Evolutionary conservation across 805 yeast species (phyloP).

Genomic region (Dipodascus geniculatus): DNA sequence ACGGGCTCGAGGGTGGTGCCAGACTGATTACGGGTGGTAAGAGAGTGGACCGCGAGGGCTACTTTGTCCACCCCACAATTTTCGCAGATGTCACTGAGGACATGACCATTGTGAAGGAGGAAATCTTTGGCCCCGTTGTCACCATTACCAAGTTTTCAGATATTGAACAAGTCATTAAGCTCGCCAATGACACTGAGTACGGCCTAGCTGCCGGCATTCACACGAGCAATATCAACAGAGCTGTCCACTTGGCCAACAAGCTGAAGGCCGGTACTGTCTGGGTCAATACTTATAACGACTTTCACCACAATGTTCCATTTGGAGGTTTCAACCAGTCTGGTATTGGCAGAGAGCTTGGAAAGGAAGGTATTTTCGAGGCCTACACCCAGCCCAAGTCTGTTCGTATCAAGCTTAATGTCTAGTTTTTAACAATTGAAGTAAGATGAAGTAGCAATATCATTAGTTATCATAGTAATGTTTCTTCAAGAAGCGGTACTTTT

Average conservation of each 20-base stretch:
- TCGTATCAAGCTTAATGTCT: conserved; percentile 50
- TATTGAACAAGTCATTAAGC: conserved; percentile 53
- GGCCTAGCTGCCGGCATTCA: conserved; percentile 81
- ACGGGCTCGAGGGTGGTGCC: conserved; percentile 80
- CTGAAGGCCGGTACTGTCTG: conserved; percentile 62
- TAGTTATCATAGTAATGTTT: background rate
- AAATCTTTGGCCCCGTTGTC: conserved; percentile 85
- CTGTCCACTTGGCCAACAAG: conserved; percentile 49
- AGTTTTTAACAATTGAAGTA: background rate
- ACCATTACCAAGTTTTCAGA: conserved; percentile 51
- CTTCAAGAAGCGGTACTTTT: conserved; percentile 11
- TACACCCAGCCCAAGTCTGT: conserved; percentile 72
- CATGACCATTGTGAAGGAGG: conserved; percentile 64
- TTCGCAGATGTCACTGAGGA: conserved; percentile 58
- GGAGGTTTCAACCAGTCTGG: conserved; percentile 78
- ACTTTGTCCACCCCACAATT: conserved; percentile 63
- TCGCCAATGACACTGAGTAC: conserved; percentile 67
- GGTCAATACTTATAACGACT: conserved; percentile 63
- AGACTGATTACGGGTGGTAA: conserved; percentile 72
- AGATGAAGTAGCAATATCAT: background rate
- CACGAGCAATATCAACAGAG: conserved; percentile 52
- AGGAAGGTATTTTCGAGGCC: conserved; percentile 53
- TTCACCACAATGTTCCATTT: conserved; percentile 59
- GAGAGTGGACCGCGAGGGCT: conserved; percentile 41
- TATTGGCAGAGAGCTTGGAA: conserved; percentile 72